These are phyloP conservation scores for Mrakia gelida DNA, from an alignment of 768 basidiomycete genomes.

Conservation along the genomic window DNA sequence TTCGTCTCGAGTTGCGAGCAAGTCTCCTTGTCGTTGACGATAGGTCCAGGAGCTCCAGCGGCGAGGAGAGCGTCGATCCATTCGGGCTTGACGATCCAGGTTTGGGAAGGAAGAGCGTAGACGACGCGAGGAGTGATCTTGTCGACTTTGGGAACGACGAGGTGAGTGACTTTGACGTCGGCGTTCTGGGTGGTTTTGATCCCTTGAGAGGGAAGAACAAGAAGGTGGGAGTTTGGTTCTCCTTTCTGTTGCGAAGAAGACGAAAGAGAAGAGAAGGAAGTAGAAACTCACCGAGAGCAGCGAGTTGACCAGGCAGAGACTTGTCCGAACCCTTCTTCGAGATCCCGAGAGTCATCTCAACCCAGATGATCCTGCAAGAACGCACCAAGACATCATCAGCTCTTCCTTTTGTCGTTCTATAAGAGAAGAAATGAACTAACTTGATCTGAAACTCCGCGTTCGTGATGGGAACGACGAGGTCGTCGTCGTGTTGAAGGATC, in stretches of 20 bases:
- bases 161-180: background rate
- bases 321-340: background rate
- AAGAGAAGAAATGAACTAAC: background rate
- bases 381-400: too few relatives aligned
- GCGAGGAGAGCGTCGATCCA: background rate
- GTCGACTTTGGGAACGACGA: background rate
- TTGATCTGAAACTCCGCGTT: background rate
- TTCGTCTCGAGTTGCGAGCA: background rate
- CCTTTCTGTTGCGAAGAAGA: too few relatives aligned
- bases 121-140: constrained; percentile 2
- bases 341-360: background rate
- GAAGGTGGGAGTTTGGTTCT: too few relatives aligned
- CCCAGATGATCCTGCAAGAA: background rate
- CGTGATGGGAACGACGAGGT: background rate
- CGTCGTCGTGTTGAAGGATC: background rate
- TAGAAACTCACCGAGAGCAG: background rate
- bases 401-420: too few relatives aligned
- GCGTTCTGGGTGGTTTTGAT: background rate
- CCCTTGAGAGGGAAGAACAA: too few relatives aligned
- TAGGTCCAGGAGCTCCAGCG: background rate
- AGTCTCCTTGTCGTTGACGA: too few relatives aligned
- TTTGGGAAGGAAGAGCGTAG: background rate
- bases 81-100: constrained; percentile 8
- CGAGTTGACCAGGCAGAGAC: background rate
- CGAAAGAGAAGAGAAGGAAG: background rate